Base-by-base conservation (phyloP, 177 flowering plant species). In the Vitis hybrid region DNA sequence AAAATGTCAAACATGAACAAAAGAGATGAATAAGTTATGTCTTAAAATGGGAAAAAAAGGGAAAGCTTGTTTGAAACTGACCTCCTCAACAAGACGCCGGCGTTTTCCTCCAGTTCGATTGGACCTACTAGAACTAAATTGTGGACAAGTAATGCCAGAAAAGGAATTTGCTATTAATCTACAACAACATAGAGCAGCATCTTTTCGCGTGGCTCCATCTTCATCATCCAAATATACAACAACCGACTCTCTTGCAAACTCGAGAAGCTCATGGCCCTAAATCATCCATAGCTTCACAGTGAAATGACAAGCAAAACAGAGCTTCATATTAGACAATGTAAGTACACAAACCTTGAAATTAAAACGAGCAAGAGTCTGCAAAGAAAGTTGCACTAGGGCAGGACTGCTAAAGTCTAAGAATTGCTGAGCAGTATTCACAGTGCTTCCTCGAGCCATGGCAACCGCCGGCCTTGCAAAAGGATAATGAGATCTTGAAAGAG, bases 181-280 rank as follows among this genome's bases (percentile, higher is more conserved):
- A 81, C 98, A 95, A 81, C 99, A 95, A 77, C 98, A 93, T 7
- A 93, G 69, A 4, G 98, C 98, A 70, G 99, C 99, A 88, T 90
- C 98, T 79, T 91, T 95, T 50, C 99, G 74, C 60, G 97, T 91
- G 24, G 84, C 81, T 62, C 89, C 96, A 85, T 95, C 99, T 74
- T 91, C 94, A 80, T 93, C 98, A 80, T 93, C 97, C 79, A 95
- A 74, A 80, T 89, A 90, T 17, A 78, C 66, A 75, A 89, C 89
- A 65, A 95, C 97, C 15, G 97, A 87, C 67, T 89, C 91, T 76
- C 81, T 87, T 9, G 91, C 92, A 82, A 95, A 91, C 82, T 86
- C 98, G 30, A 95, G 99, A 76, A 93, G 98, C 61, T 95, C 98
- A 79, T 88, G 98, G 19, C 94, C 99, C 99, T 95, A 73, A 32